These are phyloP conservation scores for Solanum chmielewskii DNA, from an alignment of 257 asterid species.

Conservation along the genomic window DNA sequence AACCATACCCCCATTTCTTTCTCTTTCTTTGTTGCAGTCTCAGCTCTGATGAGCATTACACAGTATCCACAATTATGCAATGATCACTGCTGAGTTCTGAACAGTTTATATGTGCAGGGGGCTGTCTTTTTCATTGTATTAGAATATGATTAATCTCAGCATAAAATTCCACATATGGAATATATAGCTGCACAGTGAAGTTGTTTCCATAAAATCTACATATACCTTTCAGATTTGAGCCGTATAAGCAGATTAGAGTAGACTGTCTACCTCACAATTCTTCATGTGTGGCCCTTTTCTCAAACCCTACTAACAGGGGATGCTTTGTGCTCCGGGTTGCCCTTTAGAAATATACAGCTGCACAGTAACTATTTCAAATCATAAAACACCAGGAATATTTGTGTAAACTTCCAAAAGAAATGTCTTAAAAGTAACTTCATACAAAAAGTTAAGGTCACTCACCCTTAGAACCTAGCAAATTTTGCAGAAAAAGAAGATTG, in stretches of 20 bases:
- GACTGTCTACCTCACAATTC: background rate
- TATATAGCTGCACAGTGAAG: background rate
- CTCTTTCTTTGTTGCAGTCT: background rate
- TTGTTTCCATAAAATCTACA: too few relatives aligned
- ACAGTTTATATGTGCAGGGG: background rate
- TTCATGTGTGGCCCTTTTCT: background rate
- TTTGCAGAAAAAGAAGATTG: background rate
- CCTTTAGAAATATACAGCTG: background rate
- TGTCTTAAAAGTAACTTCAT: background rate
- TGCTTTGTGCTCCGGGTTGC: background rate
- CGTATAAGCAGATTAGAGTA: background rate
- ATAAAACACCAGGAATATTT: background rate
- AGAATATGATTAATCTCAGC: background rate
- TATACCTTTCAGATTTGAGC: background rate
- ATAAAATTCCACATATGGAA: background rate
- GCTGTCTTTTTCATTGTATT: background rate
- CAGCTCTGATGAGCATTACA: slow-evolving; percentile 7
- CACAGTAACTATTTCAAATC: background rate
- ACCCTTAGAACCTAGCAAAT: background rate
- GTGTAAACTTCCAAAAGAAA: background rate
- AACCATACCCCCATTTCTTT: background rate
- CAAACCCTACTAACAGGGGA: background rate
- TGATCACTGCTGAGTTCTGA: background rate
- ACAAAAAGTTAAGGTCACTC: background rate
- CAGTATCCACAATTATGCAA: background rate